Base-by-base conservation (phyloP, 179 eudicot species). In the Patellifolia procumbens region DNA sequence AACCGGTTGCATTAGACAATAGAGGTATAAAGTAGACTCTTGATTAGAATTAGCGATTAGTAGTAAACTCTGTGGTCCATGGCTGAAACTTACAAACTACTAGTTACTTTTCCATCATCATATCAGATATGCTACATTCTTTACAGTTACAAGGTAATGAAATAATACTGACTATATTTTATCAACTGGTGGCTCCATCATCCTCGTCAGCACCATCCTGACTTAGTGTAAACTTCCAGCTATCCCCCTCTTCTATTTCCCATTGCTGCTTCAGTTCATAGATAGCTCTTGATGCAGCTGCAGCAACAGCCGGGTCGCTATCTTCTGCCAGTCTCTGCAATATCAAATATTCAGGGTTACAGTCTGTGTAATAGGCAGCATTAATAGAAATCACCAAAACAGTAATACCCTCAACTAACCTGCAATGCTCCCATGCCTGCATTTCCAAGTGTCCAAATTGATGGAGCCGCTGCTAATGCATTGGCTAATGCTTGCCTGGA, bases 341-440 rank as follows among this genome's bases (percentile, higher is more conserved):
- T 12, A 61, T 16, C 42, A 42, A n/a, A 43, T 31, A 52, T 26
- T 48, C 15, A 24, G 16, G 72, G 68, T 34, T 32, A 63, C 17
- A 32, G 24, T 17, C n/a, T 32, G 43, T 5, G 19, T 7, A 12
- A 29, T 20, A 7, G 1, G 2, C 7, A 66, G 20, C 4, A 22
- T 65, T 46, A 15, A 13, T 11, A 26, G n/a, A 17, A 22, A 65
- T 28, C 1, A 29, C 5, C 55, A 61, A 49, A 43, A 13, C 22
- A 37, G 8, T 11, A 32, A 62, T n/a, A 26, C 43, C 22, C n/a
- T 49, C 37, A 52, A 78, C 61, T 4, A 73, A 94, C 98, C 98
- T 92, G 98, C 81, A 95, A 86, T 46, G 99, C 99, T 78, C 99
- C 99, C 99, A 95, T 95, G 90, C 99, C 99, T 51, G 99, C 99